Evolutionary conservation across 2,329 filamentous ascomycete species (phyloP).

Genomic region (Botryotinia calthae): DNA sequence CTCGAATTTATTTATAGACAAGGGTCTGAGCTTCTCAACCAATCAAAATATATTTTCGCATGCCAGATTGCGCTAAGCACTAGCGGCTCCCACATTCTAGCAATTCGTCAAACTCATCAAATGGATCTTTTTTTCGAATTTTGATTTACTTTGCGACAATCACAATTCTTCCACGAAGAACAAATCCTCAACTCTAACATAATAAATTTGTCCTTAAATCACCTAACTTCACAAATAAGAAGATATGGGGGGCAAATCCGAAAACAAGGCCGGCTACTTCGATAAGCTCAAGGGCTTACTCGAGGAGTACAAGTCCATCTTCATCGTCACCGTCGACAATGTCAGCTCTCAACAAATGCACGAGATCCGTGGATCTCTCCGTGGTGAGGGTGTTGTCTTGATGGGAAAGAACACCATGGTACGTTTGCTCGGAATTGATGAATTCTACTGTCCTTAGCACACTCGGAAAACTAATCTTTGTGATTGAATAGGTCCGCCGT

Average conservation of each 20-base stretch:
- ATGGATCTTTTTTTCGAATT: background rate
- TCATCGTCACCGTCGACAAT: slow-evolving; percentile 99
- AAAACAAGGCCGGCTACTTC: slow-evolving; percentile 96
- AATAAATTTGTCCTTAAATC: slow-evolving; percentile 78
- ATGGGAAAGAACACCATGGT: slow-evolving; percentile 99
- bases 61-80: slow-evolving; percentile 11
- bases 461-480: slow-evolving; percentile 17
- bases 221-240: slow-evolving; percentile 93
- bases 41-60: slow-evolving; percentile 10
- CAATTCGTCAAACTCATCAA: slow-evolving; percentile 18
- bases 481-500: slow-evolving; percentile 70
- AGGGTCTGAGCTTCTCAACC: background rate
- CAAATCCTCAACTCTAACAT: slow-evolving; percentile 27
- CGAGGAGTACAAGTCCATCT: slow-evolving; percentile 95
- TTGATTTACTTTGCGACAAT: slow-evolving; percentile 12
- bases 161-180: slow-evolving; percentile 21
- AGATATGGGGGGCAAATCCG: slow-evolving; percentile 98
- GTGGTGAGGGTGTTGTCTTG: slow-evolving; percentile 88
- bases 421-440: slow-evolving; percentile 27
- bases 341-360: slow-evolving; percentile 99
- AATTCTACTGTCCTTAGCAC: background rate
- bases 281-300: slow-evolving; percentile 98
- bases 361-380: slow-evolving; percentile 94
- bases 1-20: slow-evolving; percentile 3
- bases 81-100: slow-evolving; percentile 18